Percentiles rank a stretch among this genome's conserved stretches.
These are phyloP conservation scores for Gaertneriomyces semiglobifer DNA, from an alignment of 192 early-diverging fungal genomes.

Conservation along the genomic window DNA sequence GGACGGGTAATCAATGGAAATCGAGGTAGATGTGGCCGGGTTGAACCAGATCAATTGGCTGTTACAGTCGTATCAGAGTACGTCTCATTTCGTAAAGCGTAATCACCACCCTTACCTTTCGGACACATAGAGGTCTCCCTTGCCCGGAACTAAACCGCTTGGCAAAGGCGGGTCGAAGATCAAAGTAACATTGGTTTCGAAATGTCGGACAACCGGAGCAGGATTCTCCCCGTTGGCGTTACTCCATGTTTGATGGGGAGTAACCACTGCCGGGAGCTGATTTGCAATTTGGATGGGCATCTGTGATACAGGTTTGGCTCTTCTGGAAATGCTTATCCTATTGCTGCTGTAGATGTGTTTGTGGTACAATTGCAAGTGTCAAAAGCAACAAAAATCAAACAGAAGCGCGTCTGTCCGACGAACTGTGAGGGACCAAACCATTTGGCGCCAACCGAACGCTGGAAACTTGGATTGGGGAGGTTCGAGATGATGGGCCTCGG, in stretches of 20 bases:
- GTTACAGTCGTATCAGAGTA: neutral
- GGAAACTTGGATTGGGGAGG: too few species aligned
- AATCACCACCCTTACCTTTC: conserved; percentile 38
- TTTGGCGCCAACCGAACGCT: too few species aligned
- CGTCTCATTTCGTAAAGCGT: too few species aligned
- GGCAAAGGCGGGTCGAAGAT: conserved; percentile 33
- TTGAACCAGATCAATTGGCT: conserved; percentile 59
- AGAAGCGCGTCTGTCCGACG: too few species aligned
- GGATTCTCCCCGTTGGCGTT: neutral
- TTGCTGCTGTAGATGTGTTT: too few species aligned
- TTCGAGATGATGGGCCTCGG: too few species aligned
- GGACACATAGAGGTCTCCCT: conserved; percentile 46
- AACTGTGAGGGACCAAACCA: too few species aligned
- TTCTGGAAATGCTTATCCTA: too few species aligned
- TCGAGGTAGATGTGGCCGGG: conserved; percentile 36
- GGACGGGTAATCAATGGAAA: conserved; percentile 59
- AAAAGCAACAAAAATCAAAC: too few species aligned
- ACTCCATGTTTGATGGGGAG: conserved; percentile 6
- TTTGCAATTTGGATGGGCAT: conserved; percentile 24
- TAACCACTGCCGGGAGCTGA: conserved; percentile 11
- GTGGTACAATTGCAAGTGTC: too few species aligned
- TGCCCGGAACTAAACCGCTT: conserved; percentile 19
- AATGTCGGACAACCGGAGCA: conserved; percentile 19
- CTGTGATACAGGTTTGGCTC: neutral
- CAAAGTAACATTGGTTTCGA: conserved; percentile 19